Evolutionary conservation across 352 stramenopile species (phyloP).

Genomic region (Labyrinthula sp.): DNA sequence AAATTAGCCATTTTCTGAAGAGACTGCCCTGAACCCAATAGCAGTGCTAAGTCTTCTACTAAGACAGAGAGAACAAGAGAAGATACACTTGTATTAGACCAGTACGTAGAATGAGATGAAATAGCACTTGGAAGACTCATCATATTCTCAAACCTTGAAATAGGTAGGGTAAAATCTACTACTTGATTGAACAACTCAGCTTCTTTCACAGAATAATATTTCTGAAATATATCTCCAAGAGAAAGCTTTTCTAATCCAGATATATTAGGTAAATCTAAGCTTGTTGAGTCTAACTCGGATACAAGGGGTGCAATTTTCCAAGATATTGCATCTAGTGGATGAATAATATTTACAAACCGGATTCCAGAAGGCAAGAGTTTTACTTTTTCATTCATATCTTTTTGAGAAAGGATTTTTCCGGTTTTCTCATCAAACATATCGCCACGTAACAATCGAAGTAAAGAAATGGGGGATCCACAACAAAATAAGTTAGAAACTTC

Average conservation of each 20-base stretch:
- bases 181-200: conserved; percentile 29
- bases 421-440: conserved; percentile 50
- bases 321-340: conserved; percentile 66
- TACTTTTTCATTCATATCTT: conserved; percentile 45
- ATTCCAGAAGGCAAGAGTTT: conserved; percentile 36
- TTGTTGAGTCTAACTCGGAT: conserved; percentile 60
- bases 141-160: conserved; percentile 52
- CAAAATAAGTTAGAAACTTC: conserved; percentile 59
- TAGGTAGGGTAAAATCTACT: conserved; percentile 53
- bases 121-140: conserved; percentile 57
- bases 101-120: conserved; percentile 58
- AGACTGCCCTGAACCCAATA: too few species aligned
- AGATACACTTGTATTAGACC: conserved; percentile 59
- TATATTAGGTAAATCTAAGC: conserved; percentile 50
- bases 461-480: conserved; percentile 39
- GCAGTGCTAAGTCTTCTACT: too few species aligned
- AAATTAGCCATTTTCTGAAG: too few species aligned
- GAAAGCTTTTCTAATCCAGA: conserved; percentile 33
- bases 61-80: conserved; percentile 45
- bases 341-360: conserved; percentile 67
- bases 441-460: conserved; percentile 41
- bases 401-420: conserved; percentile 48
- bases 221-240: conserved; percentile 39
- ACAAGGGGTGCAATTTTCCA: conserved; percentile 67
- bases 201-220: conserved; percentile 31